These are phyloP conservation scores for Dentipellis sp. DNA, from an alignment of 768 basidiomycete genomes.

Conservation along the genomic window DNA sequence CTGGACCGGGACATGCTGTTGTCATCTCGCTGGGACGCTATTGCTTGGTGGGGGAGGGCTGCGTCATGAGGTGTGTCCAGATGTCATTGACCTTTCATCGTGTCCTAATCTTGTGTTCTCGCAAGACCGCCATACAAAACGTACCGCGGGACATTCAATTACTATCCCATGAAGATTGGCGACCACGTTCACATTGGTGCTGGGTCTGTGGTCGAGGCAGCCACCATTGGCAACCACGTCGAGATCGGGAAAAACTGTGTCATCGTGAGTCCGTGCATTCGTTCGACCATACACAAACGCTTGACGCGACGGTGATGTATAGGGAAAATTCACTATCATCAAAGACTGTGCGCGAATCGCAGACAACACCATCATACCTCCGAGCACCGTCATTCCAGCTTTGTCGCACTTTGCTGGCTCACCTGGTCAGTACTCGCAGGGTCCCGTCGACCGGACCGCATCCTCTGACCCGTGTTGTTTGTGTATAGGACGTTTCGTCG, in stretches of 20 bases:
- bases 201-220: constrained; percentile 86
- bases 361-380: constrained; percentile 83
- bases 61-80: constrained; percentile 67
- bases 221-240: constrained; percentile 88
- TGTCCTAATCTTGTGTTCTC: background rate
- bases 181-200: constrained; percentile 93
- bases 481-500: constrained; percentile 60
- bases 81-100: background rate
- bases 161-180: constrained; percentile 96
- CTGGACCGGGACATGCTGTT: constrained; percentile 87
- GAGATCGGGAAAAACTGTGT: constrained; percentile 94
- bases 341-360: constrained; percentile 90
- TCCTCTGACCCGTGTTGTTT: too few relatives aligned
- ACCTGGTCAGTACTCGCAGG: constrained; percentile 49
- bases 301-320: background rate
- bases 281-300: too few relatives aligned
- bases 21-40: constrained; percentile 92
- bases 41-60: constrained; percentile 83
- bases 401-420: constrained; percentile 80
- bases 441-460: too few relatives aligned
- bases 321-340: constrained; percentile 97
- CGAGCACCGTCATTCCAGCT: constrained; percentile 89
- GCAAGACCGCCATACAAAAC: constrained; percentile 80
- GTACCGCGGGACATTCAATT: constrained; percentile 87
- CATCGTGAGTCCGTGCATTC: constrained; percentile 50